Evolutionary conservation across 371 early-diverging fungal species (phyloP).

Genomic region (Mortierella sp.): DNA sequence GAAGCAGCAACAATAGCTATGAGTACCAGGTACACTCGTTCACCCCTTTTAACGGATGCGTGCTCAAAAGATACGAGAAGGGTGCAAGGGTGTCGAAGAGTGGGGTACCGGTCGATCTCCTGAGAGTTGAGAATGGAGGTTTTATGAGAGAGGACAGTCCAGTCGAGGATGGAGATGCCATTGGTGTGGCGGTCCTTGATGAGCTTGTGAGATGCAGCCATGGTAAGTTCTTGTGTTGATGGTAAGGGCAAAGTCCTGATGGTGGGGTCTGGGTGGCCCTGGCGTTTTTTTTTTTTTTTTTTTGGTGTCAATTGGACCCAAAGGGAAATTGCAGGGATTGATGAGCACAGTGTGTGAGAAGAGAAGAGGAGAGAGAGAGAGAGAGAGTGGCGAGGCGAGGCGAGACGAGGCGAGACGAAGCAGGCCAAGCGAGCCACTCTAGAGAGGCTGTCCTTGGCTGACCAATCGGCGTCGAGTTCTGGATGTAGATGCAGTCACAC

Average conservation of each 20-base stretch:
- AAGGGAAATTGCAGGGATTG: neutral
- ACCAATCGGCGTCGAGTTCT: too few species aligned
- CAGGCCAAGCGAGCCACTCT: neutral
- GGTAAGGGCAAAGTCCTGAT: too few species aligned
- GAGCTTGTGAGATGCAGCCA: conserved; percentile 18
- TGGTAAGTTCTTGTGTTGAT: too few species aligned
- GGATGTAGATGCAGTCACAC: neutral
- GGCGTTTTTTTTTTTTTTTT: neutral
- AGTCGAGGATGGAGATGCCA: conserved; percentile 68
- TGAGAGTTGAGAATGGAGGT: conserved; percentile 75
- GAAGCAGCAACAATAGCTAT: neutral
- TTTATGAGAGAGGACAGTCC: conserved; percentile 75
- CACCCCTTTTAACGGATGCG: neutral
- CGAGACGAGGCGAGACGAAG: too few species aligned
- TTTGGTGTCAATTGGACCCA: neutral
- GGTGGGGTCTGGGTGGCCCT: too few species aligned
- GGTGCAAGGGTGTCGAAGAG: neutral
- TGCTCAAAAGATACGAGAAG: neutral
- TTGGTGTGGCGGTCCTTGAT: conserved; percentile 40
- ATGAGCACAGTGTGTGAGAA: neutral
- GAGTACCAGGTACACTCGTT: neutral
- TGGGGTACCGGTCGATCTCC: conserved; percentile 74
- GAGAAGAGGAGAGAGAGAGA: neutral
- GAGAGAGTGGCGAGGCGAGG: neutral
- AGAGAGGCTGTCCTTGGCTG: neutral